These are phyloP conservation scores for Spizellomyces punctatus DNA, from an alignment of 192 early-diverging fungal species.

Conservation along the genomic window DNA sequence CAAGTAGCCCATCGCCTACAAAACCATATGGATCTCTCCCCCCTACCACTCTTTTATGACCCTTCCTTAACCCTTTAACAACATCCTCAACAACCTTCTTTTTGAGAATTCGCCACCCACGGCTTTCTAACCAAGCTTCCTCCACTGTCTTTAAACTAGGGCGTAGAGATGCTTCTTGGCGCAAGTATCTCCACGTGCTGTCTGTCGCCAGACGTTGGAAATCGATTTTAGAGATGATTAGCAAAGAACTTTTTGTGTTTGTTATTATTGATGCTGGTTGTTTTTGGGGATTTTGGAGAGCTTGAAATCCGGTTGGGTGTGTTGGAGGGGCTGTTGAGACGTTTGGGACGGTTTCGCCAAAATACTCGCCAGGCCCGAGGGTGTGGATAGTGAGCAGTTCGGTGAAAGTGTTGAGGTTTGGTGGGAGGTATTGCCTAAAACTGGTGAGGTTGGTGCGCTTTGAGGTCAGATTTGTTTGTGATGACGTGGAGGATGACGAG, in stretches of 20 bases:
- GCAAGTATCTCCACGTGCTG: conserved; percentile 28
- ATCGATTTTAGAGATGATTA: conserved; percentile 39
- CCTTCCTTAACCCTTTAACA: conserved; percentile 6
- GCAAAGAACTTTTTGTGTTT: conserved; percentile 22
- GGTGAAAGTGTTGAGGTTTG: conserved; percentile 18
- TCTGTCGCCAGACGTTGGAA: conserved; percentile 40
- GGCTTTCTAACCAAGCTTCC: conserved; percentile 24
- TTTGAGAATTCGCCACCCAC: conserved; percentile 35
- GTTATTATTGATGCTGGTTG: conserved; percentile 25
- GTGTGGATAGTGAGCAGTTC: conserved; percentile 36
- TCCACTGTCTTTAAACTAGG: conserved; percentile 13
- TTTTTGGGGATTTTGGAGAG: conserved; percentile 2
- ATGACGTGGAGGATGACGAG: background rate
- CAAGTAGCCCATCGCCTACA: too few species aligned
- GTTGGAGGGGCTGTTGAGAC: background rate
- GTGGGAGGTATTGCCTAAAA: background rate
- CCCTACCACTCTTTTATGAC: background rate
- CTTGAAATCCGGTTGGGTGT: background rate
- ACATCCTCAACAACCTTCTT: conserved; percentile 24
- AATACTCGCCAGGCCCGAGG: conserved; percentile 38
- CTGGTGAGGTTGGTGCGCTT: background rate
- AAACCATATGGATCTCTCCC: conserved; percentile 13
- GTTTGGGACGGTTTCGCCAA: conserved; percentile 28
- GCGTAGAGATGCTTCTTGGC: conserved; percentile 11
- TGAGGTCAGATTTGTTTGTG: background rate